Percentiles rank a stretch among this genome's conserved stretches.
Conservation (phyloP, 305 asterid species). For the Plantago rigida region DNA sequence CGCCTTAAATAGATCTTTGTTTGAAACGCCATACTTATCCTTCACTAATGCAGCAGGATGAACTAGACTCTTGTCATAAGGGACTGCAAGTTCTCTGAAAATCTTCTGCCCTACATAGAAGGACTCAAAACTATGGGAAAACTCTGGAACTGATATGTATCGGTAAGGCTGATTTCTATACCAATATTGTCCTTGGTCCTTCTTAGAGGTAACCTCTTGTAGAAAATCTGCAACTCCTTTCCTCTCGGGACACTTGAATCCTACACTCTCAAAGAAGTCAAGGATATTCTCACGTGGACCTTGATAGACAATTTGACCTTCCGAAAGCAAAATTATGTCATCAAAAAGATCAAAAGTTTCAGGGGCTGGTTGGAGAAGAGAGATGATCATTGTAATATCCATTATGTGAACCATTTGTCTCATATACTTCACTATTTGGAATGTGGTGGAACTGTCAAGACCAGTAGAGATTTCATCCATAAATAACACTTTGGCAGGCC, state of each 20-base stretch:
- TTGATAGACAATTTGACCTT: constrained; percentile 41
- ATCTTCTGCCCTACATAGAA: constrained; percentile 33
- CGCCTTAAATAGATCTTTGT: constrained; percentile 36
- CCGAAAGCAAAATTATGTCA: constrained; percentile 43
- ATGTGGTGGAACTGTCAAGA: constrained; percentile 44
- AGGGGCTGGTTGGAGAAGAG: constrained; percentile 52
- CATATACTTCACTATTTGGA: constrained; percentile 37
- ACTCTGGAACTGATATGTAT: constrained; percentile 33
- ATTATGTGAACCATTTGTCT: constrained; percentile 38
- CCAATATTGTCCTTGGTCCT: constrained; percentile 47
- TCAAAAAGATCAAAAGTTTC: constrained; percentile 47
- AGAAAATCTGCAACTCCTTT: constrained; percentile 43
- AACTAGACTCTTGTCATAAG: constrained; percentile 34
- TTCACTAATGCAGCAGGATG: constrained; percentile 46
- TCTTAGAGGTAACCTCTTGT: constrained; percentile 41
- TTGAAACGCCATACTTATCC: constrained; percentile 39
- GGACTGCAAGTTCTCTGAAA: constrained; percentile 27
- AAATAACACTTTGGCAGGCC: constrained; percentile 41
- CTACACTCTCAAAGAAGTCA: constrained; percentile 37
- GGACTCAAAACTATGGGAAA: constrained; percentile 28
- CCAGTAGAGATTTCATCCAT: constrained; percentile 51
- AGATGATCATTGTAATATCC: constrained; percentile 37
- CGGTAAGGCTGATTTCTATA: constrained; percentile 27
- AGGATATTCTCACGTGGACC: constrained; percentile 42
- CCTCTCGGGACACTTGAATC: constrained; percentile 43